Evolutionary conservation across 2,329 filamentous ascomycete genomes (phyloP), one percentile per base, ranked within the genome.

Genomic region (Ambrosiella beaveri): DNA sequence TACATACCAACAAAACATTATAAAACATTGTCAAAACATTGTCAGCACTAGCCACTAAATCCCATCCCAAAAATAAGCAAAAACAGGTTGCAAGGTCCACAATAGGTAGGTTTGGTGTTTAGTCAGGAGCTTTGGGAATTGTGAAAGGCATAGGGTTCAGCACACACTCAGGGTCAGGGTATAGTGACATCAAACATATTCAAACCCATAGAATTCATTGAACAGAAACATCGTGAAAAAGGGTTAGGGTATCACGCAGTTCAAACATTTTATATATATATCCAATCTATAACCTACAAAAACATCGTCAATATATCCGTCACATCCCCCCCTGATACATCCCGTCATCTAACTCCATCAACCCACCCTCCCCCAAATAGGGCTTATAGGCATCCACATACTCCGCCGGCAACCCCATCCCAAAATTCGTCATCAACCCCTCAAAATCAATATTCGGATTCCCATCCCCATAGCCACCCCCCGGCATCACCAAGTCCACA

Each of bases 361-460:
- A 45, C 9, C 40, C 54, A 15, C 37, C 19, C 37, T 52, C 55
- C 35, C 36, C 51, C n/a, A 57, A 44, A 36, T 39, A 50, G 3
- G 54, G 50, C 47, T 61, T 61, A 54, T 58, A 59, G 27, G 44
- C 59, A 9, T 61, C 55, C 17, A 57, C 47, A 50, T 56, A 58
- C 50, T 54, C 58, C 13, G 55, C 27, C 12, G 60, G 60, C 49
- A 62, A 41, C 11, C 60, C 60, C 51, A 59, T 56, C 13, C 61
- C 61, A 35, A 62, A 58, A 53, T 54, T 62, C 13, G 61, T 47
- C 56, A 61, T 59, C 27, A 62, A 45, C 12, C 61, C 57, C 38
- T 62, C 60, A 58, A 61, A 62, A 52, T 62, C 61, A 6, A 62
- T 49, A 7, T 57, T 56, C 39, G 59, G 41, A 36, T 53, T 56